Evolutionary conservation across 2,329 filamentous ascomycete species (phyloP).

Genomic region (Fusarium brachygibbosum): DNA sequence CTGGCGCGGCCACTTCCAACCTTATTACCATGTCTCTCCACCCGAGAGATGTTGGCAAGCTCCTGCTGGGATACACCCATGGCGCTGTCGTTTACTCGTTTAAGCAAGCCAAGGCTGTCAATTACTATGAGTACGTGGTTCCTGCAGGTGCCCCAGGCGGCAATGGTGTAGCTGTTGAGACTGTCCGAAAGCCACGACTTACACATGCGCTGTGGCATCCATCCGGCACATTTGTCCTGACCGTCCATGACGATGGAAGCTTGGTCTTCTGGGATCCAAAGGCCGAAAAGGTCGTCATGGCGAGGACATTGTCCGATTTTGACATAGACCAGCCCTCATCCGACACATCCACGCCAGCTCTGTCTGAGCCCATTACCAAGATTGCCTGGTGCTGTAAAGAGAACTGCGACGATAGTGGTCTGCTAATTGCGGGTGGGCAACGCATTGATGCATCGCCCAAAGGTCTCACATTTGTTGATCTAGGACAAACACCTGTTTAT

Average conservation of each 20-base stretch:
- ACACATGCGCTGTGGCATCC: constrained; percentile 95
- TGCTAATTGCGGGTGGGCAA: constrained; percentile 87
- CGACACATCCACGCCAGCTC: constrained; percentile 64
- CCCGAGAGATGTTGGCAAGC: constrained; percentile 89
- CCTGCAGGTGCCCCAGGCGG: constrained; percentile 87
- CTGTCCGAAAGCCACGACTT: constrained; percentile 77
- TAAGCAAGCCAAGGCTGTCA: constrained; percentile 85
- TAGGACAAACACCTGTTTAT: constrained; percentile 90
- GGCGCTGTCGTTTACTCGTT: constrained; percentile 94
- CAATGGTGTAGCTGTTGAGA: constrained; percentile 73
- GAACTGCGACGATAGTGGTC: constrained; percentile 92
- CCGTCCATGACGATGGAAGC: constrained; percentile 90
- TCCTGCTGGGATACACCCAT: constrained; percentile 90
- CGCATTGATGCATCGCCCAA: constrained; percentile 75
- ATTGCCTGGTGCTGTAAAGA: constrained; percentile 95
- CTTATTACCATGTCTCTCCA: constrained; percentile 87
- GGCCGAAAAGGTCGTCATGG: constrained; percentile 86
- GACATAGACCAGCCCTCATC: constrained; percentile 77
- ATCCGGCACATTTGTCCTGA: constrained; percentile 89
- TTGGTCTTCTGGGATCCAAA: constrained; percentile 95
- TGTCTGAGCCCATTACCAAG: constrained; percentile 81
- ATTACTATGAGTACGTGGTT: constrained; percentile 86
- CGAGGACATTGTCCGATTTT: constrained; percentile 81
- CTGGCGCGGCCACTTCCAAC: constrained; percentile 69
- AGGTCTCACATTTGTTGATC: constrained; percentile 88